phyloP scores from a whole-genome alignment of 805 yeast species.

The Candida koratica region DNA sequence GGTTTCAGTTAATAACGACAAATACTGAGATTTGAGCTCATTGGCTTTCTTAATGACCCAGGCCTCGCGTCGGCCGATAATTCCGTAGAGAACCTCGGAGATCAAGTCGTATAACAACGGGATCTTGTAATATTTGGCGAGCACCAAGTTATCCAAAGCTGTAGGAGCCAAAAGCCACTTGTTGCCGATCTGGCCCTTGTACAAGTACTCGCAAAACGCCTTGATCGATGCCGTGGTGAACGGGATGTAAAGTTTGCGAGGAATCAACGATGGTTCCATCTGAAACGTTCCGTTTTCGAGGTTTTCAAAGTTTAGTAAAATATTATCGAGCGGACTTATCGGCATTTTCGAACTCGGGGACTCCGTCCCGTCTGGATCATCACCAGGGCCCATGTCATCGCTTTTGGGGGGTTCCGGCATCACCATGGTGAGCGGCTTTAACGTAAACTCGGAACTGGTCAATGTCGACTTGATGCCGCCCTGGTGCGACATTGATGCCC shows the following conservation, averaged over 20 bases:
- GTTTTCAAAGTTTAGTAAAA: slow-evolving; percentile 29
- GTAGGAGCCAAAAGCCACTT: slow-evolving; percentile 72
- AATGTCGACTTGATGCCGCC: slow-evolving; percentile 11
- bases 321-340: slow-evolving; percentile 10
- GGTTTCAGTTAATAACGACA: slow-evolving; percentile 23
- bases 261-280: slow-evolving; percentile 61
- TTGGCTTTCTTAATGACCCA: slow-evolving; percentile 41
- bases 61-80: slow-evolving; percentile 65
- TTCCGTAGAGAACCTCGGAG: slow-evolving; percentile 63
- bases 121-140: slow-evolving; percentile 63
- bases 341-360: neutral
- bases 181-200: slow-evolving; percentile 76
- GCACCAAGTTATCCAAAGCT: slow-evolving; percentile 56
- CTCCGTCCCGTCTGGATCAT: neutral
- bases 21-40: slow-evolving; percentile 28
- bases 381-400: slow-evolving; percentile 1
- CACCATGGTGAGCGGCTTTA: slow-evolving; percentile 14
- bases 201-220: slow-evolving; percentile 68
- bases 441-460: slow-evolving; percentile 19
- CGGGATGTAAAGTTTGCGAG: slow-evolving; percentile 67
- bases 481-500: slow-evolving; percentile 44
- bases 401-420: slow-evolving; percentile 2
- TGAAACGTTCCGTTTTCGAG: slow-evolving; percentile 26
- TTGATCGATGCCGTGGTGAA: slow-evolving; percentile 56
- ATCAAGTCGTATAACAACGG: slow-evolving; percentile 69